phyloP scores from a whole-genome alignment of 2,329 filamentous ascomycete species.

The Calonectria pauciramosa region DNA sequence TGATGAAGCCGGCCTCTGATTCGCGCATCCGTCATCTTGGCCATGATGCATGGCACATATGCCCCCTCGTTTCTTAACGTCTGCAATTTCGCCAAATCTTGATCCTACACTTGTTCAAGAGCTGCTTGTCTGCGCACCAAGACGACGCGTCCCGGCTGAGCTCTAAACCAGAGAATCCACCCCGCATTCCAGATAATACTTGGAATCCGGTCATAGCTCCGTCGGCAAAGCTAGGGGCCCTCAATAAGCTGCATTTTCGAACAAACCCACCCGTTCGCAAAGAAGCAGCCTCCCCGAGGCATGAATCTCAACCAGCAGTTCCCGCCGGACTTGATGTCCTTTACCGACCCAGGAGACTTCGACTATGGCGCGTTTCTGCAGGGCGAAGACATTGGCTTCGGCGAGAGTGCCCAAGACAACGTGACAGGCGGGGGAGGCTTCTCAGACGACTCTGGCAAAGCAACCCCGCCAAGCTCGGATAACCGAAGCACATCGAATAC shows the following conservation, averaged over 20 bases:
- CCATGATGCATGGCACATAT: slow-evolving; percentile 5
- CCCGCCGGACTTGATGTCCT: slow-evolving; percentile 46
- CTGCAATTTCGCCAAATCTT: slow-evolving; percentile 27
- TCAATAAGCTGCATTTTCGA: background rate
- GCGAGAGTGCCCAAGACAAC: slow-evolving; percentile 34
- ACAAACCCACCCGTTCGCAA: background rate
- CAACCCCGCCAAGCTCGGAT: slow-evolving; percentile 49
- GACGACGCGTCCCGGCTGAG: background rate
- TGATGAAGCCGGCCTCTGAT: slow-evolving; percentile 38
- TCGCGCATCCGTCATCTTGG: slow-evolving; percentile 31
- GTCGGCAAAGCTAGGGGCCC: background rate
- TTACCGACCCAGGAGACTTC: slow-evolving; percentile 51
- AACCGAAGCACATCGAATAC: slow-evolving; percentile 40
- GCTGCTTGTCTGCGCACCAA: background rate
- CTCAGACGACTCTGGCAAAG: slow-evolving; percentile 49
- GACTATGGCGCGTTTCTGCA: slow-evolving; percentile 57
- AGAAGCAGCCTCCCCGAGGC: background rate
- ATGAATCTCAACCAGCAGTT: slow-evolving; percentile 50
- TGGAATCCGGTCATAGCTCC: background rate
- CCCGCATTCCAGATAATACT: background rate
- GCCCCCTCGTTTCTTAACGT: slow-evolving; percentile 18
- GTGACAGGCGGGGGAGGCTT: slow-evolving; percentile 24
- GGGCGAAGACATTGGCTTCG: slow-evolving; percentile 41
- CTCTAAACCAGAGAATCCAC: background rate
- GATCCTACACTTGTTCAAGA: slow-evolving; percentile 5